Conservation (phyloP, 495 filamentous ascomycete genomes). For the Neurospora sp. region DNA sequence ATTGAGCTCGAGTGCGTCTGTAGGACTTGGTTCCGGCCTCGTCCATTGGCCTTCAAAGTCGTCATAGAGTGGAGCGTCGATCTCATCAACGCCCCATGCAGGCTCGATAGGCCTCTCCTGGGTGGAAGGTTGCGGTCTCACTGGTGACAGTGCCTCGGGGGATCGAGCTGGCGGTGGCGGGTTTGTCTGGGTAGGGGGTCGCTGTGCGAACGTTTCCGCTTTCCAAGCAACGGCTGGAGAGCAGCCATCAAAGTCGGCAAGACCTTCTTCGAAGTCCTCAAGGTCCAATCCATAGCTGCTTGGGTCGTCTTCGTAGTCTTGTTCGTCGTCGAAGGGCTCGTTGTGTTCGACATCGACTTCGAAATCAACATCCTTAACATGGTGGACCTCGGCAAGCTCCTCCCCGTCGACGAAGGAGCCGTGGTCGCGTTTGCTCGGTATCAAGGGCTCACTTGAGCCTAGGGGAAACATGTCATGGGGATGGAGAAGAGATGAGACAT, state of each 20-base stretch:
- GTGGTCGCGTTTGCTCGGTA: constrained; percentile 1
- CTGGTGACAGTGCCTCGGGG: not conserved
- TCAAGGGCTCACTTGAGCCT: constrained; percentile 4
- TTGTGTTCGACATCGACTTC: constrained; percentile 5
- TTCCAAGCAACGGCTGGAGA: not conserved
- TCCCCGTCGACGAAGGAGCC: not conserved
- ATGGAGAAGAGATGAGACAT: not conserved
- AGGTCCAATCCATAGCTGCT: not conserved
- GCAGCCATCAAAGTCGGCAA: not conserved
- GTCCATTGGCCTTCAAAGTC: not conserved
- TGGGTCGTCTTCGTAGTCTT: not conserved
- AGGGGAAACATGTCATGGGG: not conserved
- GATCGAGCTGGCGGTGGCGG: not conserved
- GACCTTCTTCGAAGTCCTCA: not conserved
- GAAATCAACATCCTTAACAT: constrained; percentile 1
- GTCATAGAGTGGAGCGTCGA: not conserved
- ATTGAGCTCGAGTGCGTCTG: not conserved
- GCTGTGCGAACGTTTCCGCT: not conserved
- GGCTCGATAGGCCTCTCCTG: not conserved
- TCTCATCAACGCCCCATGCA: not conserved
- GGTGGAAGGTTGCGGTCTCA: not conserved
- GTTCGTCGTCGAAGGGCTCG: not conserved
- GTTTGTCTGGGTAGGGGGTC: not conserved
- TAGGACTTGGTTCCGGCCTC: not conserved
- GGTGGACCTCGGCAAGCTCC: not conserved